A percentile compares a stretch with the other conserved stretches of the same genome.
phyloP scores from a whole-genome alignment of 2,329 filamentous ascomycete genomes.

The Alternaria gansuensis region DNA sequence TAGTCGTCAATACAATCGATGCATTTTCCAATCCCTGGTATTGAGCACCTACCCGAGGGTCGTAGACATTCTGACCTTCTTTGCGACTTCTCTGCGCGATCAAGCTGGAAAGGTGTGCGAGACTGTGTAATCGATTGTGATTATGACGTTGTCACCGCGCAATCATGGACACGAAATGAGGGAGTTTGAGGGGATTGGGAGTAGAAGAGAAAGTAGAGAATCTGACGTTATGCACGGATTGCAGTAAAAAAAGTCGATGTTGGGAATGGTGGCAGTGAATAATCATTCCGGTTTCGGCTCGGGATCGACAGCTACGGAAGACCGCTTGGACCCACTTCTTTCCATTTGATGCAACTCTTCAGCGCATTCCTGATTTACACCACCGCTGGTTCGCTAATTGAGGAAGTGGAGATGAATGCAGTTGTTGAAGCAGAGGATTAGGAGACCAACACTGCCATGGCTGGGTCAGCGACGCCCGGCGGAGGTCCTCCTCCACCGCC shows the following conservation, averaged over 20 bases:
- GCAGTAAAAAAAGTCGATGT: conserved; percentile 11
- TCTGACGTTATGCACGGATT: conserved; percentile 11
- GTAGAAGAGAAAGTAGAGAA: not conserved
- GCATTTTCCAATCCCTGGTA: not conserved
- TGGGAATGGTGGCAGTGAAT: conserved; percentile 22
- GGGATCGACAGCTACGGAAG: conserved; percentile 5
- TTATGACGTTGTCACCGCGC: conserved; percentile 12
- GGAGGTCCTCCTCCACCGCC: conserved; percentile 42
- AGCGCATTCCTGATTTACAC: conserved; percentile 19
- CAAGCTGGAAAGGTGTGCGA: not conserved
- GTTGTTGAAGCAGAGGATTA: conserved; percentile 15
- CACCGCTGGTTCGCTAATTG: conserved; percentile 13
- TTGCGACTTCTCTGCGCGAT: conserved; percentile 14
- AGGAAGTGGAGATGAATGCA: conserved; percentile 16
- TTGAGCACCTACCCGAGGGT: conserved; percentile 55
- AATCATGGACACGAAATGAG: conserved; percentile 8
- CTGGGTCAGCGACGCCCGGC: conserved; percentile 46
- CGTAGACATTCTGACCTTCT: conserved; percentile 55
- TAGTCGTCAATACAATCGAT: conserved; percentile 6
- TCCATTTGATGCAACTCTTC: conserved; percentile 7
- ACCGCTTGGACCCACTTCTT: conserved; percentile 14
- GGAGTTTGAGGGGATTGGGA: not conserved
- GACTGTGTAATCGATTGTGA: not conserved
- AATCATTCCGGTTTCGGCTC: conserved; percentile 29
- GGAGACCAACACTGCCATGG: conserved; percentile 37